phyloP scores from a whole-genome alignment of 2,329 filamentous ascomycete species.

The Pseudogymnoascus sp. region DNA sequence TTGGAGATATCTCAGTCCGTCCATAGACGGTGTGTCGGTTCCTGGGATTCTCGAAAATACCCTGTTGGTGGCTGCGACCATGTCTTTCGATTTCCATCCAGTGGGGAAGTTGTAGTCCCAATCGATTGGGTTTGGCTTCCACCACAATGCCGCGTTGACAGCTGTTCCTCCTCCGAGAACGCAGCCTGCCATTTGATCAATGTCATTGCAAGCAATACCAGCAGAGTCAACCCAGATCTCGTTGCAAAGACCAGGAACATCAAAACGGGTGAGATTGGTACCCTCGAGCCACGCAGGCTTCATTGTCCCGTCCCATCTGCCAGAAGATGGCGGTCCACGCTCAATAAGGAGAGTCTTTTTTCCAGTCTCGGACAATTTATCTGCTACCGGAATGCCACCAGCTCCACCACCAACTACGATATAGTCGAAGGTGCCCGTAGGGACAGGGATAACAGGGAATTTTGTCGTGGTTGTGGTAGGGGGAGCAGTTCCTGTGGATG shows the following conservation, averaged over 20 bases:
- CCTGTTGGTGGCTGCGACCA: slow-evolving; percentile 49
- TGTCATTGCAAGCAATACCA: slow-evolving; percentile 29
- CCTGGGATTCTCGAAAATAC: slow-evolving; percentile 64
- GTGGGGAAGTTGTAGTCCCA: slow-evolving; percentile 62
- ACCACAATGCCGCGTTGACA: slow-evolving; percentile 61
- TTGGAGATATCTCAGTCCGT: slow-evolving; percentile 58
- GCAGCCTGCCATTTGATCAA: slow-evolving; percentile 62
- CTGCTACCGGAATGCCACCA: slow-evolving; percentile 9
- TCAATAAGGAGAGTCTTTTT: slow-evolving; percentile 10
- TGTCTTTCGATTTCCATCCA: slow-evolving; percentile 61
- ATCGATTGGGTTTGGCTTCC: slow-evolving; percentile 55
- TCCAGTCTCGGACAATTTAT: slow-evolving; percentile 9
- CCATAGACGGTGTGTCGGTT: slow-evolving; percentile 55
- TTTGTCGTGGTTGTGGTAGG: slow-evolving; percentile 18
- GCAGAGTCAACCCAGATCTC: slow-evolving; percentile 5
- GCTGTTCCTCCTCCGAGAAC: slow-evolving; percentile 50
- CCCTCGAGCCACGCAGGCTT: not conserved
- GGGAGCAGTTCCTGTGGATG: not conserved
- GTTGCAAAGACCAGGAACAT: slow-evolving; percentile 10
- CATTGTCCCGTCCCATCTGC: slow-evolving; percentile 5
- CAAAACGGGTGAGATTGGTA: slow-evolving; percentile 9
- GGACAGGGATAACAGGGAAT: not conserved
- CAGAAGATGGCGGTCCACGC: slow-evolving; percentile 7
- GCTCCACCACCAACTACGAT: slow-evolving; percentile 11
- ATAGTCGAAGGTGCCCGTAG: not conserved